Base-by-base conservation (phyloP, 148 eudicot genomes). In the Vaccinium myrtillus region DNA sequence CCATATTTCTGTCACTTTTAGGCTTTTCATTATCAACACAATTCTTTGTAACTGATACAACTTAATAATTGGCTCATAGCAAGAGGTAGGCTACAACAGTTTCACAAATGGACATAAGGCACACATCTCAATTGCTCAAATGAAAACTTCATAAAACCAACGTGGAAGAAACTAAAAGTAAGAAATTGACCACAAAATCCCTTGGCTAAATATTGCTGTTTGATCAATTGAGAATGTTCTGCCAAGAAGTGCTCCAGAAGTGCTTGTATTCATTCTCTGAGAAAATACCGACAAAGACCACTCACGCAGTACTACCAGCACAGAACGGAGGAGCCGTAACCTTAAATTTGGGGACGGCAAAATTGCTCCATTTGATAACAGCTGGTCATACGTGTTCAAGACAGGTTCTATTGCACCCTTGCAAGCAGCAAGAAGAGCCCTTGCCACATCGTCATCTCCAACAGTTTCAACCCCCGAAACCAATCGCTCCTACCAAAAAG, bases 401-500 rank as follows among this genome's bases (percentile, higher is more conserved):
- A 97, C 98, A 86, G 97, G 99, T 87, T 97, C 99, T 81, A 89
- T 88, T 75, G 98, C 90, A 75, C 98, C 95, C 90, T 91, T 95
- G 92, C 99, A 95, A 65, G 94, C 94, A 75, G 94, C 94, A 77
- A 97, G 90, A 82, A 97, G 92, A 84, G 99, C 98, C 88, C 95
- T 93, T 61, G 98, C 92, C 83, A 97, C 90, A 86, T 97, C 98
- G 85, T 95, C 98, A 79, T 95, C 98, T 77, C 98, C 96, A 87
- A 97, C 91, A 86, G 85, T 56, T 88, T 97, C 98, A 71, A 74
- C 88, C 25, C 95, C 98, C 12, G 96, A 93, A 86, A 85, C 86
- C 63, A 86, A 82, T 81, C 95, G 89, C 86, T 95, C 98, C 98
- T 95, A 85, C 71, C 75, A 82, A 70, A 48, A 32, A 32, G 32